Percentiles rank a stretch among this genome's conserved stretches.
Evolutionary conservation across 768 basidiomycete genomes (phyloP).

Genomic region (Collybiopsis confluens): DNA sequence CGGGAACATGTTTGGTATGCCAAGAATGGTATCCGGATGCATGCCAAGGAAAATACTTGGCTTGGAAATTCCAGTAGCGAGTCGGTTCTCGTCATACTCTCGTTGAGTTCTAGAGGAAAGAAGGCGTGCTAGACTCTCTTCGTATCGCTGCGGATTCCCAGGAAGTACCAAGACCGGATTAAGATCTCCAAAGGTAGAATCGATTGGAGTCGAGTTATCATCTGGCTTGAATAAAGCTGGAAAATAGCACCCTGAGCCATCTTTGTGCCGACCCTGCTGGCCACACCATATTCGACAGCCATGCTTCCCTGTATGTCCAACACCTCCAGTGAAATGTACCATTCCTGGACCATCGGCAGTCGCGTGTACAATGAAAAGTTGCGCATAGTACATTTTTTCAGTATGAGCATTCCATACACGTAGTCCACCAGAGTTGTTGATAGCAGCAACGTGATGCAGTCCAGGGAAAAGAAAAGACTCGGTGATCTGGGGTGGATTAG

Average conservation of each 20-base stretch:
- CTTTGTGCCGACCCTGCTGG: constrained; percentile 14
- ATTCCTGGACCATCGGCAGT: constrained; percentile 23
- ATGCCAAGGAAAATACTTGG: constrained; percentile 24
- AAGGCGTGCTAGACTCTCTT: too few species aligned
- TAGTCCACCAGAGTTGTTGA: constrained; percentile 15
- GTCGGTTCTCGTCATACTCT: not conserved
- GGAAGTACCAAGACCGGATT: constrained; percentile 4
- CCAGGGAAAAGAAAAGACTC: constrained; percentile 27
- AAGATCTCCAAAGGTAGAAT: constrained; percentile 23
- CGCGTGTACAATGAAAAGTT: constrained; percentile 14
- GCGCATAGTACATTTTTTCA: constrained; percentile 7
- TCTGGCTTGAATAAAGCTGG: constrained; percentile 16
- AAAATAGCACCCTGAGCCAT: constrained; percentile 16
- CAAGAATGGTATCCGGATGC: constrained; percentile 7
- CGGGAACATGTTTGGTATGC: constrained; percentile 19
- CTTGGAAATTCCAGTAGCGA: constrained; percentile 23
- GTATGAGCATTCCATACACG: constrained; percentile 17
- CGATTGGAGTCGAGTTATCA: constrained; percentile 22
- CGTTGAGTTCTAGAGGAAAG: too few species aligned
- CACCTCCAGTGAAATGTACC: constrained; percentile 19
- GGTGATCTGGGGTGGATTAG: constrained; percentile 26
- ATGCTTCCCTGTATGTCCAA: constrained; percentile 20
- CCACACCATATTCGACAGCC: constrained; percentile 20
- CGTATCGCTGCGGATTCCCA: too few species aligned
- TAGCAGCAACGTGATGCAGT: constrained; percentile 24